Conservation (phyloP, 495 filamentous ascomycete genomes). For the Aspergillus wentii region DNA sequence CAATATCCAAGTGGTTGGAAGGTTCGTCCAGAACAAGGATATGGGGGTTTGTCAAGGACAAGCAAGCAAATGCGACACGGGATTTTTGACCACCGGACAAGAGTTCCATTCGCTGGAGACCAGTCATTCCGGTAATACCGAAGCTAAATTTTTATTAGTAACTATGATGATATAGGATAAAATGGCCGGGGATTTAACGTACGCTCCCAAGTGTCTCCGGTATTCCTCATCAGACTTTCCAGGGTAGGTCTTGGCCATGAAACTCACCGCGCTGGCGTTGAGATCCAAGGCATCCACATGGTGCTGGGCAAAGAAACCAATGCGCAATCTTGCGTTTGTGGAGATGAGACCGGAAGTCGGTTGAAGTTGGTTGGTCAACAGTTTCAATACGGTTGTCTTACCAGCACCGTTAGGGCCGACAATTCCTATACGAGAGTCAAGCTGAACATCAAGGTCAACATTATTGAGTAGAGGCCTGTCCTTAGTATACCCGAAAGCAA, state of each 20-base stretch:
- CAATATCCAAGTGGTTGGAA: constrained; percentile 97
- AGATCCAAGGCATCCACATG: constrained; percentile 96
- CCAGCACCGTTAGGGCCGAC: constrained; percentile 98
- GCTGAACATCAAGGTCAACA: constrained; percentile 93
- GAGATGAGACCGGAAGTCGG: constrained; percentile 79
- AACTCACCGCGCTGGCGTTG: constrained; percentile 79
- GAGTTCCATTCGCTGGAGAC: constrained; percentile 91
- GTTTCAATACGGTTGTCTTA: constrained; percentile 94
- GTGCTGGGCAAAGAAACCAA: constrained; percentile 98
- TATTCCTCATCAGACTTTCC: constrained; percentile 96
- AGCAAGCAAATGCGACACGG: constrained; percentile 91
- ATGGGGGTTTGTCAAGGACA: constrained; percentile 89
- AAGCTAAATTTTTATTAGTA: constrained; percentile 43
- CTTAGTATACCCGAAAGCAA: constrained; percentile 82
- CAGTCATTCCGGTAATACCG: constrained; percentile 96
- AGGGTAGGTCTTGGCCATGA: constrained; percentile 90
- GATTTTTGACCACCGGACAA: constrained; percentile 98
- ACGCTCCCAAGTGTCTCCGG: constrained; percentile 85
- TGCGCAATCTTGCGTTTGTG: constrained; percentile 76
- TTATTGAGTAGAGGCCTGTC: constrained; percentile 78
- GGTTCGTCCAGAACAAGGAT: constrained; percentile 98
- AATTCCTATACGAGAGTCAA: constrained; percentile 97
- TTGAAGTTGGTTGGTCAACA: constrained; percentile 81
- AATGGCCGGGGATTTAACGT: constrained; percentile 14
- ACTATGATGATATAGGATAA: no score